Conservation (phyloP, 2,329 filamentous ascomycete genomes). For the Cordyceps fumosorosea region DNA sequence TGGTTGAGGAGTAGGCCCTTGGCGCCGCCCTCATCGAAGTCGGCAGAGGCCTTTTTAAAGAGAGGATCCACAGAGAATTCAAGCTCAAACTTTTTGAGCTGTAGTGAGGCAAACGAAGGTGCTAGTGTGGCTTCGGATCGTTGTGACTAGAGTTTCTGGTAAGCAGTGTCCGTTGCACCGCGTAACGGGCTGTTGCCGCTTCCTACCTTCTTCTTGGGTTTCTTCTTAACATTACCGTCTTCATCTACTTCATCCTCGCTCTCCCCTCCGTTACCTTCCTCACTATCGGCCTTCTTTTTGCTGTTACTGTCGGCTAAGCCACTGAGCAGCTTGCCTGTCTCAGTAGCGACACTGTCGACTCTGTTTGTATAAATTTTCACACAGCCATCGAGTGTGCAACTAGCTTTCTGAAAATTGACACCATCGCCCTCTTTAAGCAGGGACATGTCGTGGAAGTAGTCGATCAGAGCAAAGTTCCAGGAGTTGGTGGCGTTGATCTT, state of each 20-base stretch:
- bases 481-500: conserved; percentile 98
- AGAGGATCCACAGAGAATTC: conserved; percentile 94
- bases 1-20: conserved; percentile 94
- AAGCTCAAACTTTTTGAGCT: conserved; percentile 95
- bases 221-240: conserved; percentile 53
- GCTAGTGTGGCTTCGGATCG: conserved; percentile 89
- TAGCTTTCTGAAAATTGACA: conserved; percentile 98
- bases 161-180: neutral
- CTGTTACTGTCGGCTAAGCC: conserved; percentile 83
- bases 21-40: conserved; percentile 96
- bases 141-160: conserved; percentile 41
- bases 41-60: conserved; percentile 98
- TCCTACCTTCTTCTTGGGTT: conserved; percentile 67
- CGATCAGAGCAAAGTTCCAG: conserved; percentile 99
- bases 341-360: conserved; percentile 95
- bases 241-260: conserved; percentile 58
- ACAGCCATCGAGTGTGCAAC: conserved; percentile 93
- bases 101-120: conserved; percentile 77
- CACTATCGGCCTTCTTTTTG: conserved; percentile 62
- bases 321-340: conserved; percentile 90
- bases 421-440: conserved; percentile 91
- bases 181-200: neutral
- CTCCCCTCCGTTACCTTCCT: conserved; percentile 61
- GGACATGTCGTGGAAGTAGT: conserved; percentile 99
- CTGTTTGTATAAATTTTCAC: conserved; percentile 99